Base-by-base conservation (phyloP, 2,329 filamentous ascomycete species). In the Hortaea sp. region DNA sequence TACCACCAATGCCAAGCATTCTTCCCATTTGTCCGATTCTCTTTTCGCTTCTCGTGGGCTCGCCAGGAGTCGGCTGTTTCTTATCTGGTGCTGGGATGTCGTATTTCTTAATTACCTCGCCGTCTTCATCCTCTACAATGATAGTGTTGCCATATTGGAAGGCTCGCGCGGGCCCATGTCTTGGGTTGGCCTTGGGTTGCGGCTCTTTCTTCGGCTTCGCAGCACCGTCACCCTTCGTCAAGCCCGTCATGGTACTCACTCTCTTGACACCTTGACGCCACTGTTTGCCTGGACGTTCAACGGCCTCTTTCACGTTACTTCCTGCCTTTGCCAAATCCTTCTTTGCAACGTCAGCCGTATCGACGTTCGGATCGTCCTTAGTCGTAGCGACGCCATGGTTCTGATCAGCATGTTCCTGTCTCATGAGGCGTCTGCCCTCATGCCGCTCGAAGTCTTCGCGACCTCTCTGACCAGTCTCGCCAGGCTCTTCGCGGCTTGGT, bases 71-170 rank as follows among this genome's bases (percentile, higher is more conserved):
- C n/a, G 46, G 44, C 12, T 50, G 42, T 51, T 74, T 78, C 28
- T 59, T 54, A 4, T 54, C 53, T 2, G 77, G 66, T 0, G 74
- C 68, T 1, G 84, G 82, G 29, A 90, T 75, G 52, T 89, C 82
- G 60, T 88, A 89, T 47, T 85, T 82, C 69, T 89, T 89, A 62
- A 94, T 77, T 30, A 94, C 87, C 62, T 94, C 87, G 39, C 86
- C 86, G 56, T 89, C 82, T 63, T 85, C 84, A 51, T 94, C 85
- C 67, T 94, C 86, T 11, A 94, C 84, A 61, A 94, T 90, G 53
- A 94, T 87, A 70, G 86, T 89, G 61, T 87, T 89, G 52, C 87
- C 87, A 59, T 88, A 90, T 54, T 89, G 85, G 61, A 89, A 94
- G 5, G 86, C 86, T 41, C 83, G 73, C n/a, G 87, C 87, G 9